Base-by-base conservation (phyloP, 768 basidiomycete species). In the Suillus clintonianus region DNA sequence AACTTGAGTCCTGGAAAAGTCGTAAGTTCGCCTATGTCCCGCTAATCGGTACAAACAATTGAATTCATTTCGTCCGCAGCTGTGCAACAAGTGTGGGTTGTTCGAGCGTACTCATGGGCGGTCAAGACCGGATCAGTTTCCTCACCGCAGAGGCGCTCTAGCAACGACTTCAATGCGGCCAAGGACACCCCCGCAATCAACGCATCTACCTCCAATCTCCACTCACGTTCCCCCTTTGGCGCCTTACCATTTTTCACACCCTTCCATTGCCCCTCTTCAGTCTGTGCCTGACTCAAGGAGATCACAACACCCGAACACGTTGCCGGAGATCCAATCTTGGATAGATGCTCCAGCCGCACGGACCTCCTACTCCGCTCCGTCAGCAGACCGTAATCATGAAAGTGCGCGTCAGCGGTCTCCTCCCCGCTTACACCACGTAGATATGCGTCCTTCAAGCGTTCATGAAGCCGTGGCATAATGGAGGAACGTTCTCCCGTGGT, bases 1-100 rank as follows among this genome's bases (percentile, higher is more conserved):
- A 91, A 90, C 70, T 83, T 93, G 63, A 88, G 85, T 63, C 91
- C 90, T 1, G 91, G 91, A 32, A 93, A 93, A 84, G 91, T 93
- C 68, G 84, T 83, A 66, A 63, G 84, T 69, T 7, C 41, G 17
- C 34, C 34, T 62, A 5, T 48, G 3, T 43, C 27, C 27, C 2
- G 14, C 32, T 62, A 24, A 27, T 36, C 60, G 57, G 22, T 43
- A 62, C 58, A 55, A 55, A 57, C 47, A 53, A 65, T 63, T 51
- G 41, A 13, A 22, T 32, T 67, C 59, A 37, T 66, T 57, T 10
- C 51, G 34, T 34, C 39, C 24, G 8, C 60, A 83, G 82, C 75
- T 84, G 41, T 79, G 77, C 70, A 79, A 80, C 81, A 92, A 92
- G 72, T 92, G 91, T 68, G 91, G 91, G 17, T 76, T 92, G 5